These are phyloP conservation scores for Podospora fimiseda DNA, from an alignment of 495 filamentous ascomycete genomes.

Conservation along the genomic window DNA sequence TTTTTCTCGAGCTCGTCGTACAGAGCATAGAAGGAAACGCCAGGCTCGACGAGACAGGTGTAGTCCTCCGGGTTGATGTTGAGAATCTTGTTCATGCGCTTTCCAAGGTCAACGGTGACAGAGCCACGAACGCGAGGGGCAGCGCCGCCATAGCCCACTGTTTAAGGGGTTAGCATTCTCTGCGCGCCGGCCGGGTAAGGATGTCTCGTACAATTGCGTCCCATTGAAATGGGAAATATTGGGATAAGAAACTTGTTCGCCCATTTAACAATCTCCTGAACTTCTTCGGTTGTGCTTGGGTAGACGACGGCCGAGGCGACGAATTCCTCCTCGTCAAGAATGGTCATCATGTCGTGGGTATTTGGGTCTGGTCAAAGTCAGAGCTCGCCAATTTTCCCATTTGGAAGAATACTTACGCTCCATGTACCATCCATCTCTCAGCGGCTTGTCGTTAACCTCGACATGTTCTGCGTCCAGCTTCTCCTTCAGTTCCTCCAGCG, in stretches of 20 bases:
- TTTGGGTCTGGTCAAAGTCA: slow-evolving; percentile 39
- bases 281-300: slow-evolving; percentile 40
- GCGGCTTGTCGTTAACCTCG: slow-evolving; percentile 43
- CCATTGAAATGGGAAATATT: slow-evolving; percentile 50
- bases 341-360: slow-evolving; percentile 49
- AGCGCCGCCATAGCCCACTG: slow-evolving; percentile 51
- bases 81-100: slow-evolving; percentile 49
- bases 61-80: slow-evolving; percentile 48
- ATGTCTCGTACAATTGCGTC: slow-evolving; percentile 34
- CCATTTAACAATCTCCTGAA: slow-evolving; percentile 41
- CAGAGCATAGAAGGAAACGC: slow-evolving; percentile 50
- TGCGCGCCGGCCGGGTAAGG: neutral
- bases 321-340: slow-evolving; percentile 47
- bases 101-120: slow-evolving; percentile 49
- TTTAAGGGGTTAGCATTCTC: neutral
- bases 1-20: slow-evolving; percentile 45
- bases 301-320: slow-evolving; percentile 47
- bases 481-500: slow-evolving; percentile 32
- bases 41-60: slow-evolving; percentile 51
- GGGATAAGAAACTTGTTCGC: slow-evolving; percentile 46
- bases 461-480: slow-evolving; percentile 36
- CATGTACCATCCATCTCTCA: slow-evolving; percentile 49
- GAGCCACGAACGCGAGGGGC: slow-evolving; percentile 49
- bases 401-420: slow-evolving; percentile 29
- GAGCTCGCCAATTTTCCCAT: neutral